phyloP scores from a whole-genome alignment of 331 rosid genomes.

The Quercus tomentella region DNA sequence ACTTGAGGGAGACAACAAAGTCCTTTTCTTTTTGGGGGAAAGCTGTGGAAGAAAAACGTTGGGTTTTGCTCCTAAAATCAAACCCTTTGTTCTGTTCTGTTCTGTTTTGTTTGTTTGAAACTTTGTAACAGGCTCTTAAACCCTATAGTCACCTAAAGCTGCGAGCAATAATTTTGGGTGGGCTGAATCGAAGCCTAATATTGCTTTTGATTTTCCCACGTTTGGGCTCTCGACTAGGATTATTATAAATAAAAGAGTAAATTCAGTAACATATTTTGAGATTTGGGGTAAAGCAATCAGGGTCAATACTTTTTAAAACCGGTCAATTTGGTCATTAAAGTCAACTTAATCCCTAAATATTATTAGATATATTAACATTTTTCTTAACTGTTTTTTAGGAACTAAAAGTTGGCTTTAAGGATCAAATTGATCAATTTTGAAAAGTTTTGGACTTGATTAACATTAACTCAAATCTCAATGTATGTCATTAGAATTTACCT shows the following conservation, averaged over 20 bases:
- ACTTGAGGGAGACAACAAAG: background rate
- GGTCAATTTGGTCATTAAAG: accelerated
- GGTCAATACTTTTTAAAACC: accelerated
- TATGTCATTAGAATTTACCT: no score
- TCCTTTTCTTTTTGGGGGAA: background rate
- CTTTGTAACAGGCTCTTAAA: no score
- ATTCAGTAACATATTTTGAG: no score
- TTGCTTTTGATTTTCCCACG: background rate
- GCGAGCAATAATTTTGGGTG: background rate
- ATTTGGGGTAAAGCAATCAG: no score
- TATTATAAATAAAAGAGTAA: no score
- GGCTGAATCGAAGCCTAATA: background rate
- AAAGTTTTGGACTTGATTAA: accelerated
- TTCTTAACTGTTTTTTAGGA: no score
- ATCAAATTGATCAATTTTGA: no score
- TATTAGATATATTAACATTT: no score
- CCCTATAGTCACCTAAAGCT: no score
- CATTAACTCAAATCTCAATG: accelerated
- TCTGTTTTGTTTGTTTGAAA: no score
- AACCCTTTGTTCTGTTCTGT: no score
- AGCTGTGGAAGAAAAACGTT: background rate
- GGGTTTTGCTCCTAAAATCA: background rate
- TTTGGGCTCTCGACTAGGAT: no score
- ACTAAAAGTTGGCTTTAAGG: accelerated
- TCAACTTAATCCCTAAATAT: accelerated